Evolutionary conservation across 495 filamentous ascomycete genomes (phyloP).

Genomic region (Coniosporium apollinis): DNA sequence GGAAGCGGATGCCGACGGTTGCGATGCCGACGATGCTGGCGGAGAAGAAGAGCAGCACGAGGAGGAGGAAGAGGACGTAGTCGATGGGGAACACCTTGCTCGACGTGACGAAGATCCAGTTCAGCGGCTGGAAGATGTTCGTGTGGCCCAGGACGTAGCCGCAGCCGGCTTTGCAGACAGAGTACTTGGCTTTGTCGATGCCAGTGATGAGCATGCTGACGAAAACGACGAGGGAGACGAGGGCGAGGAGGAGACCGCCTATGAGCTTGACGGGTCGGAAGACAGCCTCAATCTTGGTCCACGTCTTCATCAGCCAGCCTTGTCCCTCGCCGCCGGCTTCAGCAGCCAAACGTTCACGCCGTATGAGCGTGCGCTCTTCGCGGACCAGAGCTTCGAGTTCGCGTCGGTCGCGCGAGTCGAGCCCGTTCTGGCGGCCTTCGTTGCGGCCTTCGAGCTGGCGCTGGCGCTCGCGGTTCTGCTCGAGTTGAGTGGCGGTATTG

Average conservation of each 20-base stretch:
- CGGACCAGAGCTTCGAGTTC: conserved; percentile 75
- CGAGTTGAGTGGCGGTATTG: conserved; percentile 61
- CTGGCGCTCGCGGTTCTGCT: conserved; percentile 78
- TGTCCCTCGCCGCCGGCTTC: conserved; percentile 61
- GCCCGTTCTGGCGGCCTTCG: conserved; percentile 51
- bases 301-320: conserved; percentile 48
- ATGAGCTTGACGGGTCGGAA: conserved; percentile 74
- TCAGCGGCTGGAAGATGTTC: conserved; percentile 87
- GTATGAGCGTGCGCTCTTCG: conserved; percentile 81
- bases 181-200: conserved; percentile 93
- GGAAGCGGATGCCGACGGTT: conserved; percentile 77
- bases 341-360: conserved; percentile 71
- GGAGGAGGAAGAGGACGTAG: conserved; percentile 68
- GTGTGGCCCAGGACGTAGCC: conserved; percentile 87
- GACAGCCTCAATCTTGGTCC: conserved; percentile 62
- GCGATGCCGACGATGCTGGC: conserved; percentile 74
- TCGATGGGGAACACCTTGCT: conserved; percentile 80
- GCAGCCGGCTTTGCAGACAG: conserved; percentile 74
- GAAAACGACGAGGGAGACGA: conserved; percentile 59
- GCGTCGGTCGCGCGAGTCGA: conserved; percentile 69
- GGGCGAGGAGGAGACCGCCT: conserved; percentile 59
- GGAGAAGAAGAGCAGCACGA: conserved; percentile 74
- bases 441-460: conserved; percentile 78
- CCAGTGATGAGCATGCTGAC: conserved; percentile 86
- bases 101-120: conserved; percentile 73